phyloP scores from a whole-genome alignment of 768 basidiomycete genomes.

The Suillus paluster region DNA sequence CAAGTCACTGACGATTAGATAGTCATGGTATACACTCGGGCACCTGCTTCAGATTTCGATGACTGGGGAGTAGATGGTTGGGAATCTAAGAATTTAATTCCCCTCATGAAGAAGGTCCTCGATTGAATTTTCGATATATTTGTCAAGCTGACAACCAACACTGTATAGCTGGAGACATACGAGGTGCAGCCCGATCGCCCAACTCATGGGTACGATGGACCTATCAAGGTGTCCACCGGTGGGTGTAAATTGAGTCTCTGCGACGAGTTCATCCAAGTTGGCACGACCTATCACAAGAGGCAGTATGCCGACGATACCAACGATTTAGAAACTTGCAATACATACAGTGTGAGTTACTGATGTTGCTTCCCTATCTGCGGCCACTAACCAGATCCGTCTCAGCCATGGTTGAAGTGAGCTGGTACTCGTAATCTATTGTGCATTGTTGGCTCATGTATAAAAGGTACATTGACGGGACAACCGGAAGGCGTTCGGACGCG shows the following conservation, averaged over 20 bases:
- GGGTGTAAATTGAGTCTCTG: slow-evolving; percentile 44
- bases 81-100: slow-evolving; percentile 30
- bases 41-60: slow-evolving; percentile 59
- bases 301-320: slow-evolving; percentile 49
- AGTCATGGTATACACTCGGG: slow-evolving; percentile 60
- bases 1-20: background rate
- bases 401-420: slow-evolving; percentile 61
- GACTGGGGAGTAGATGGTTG: slow-evolving; percentile 33
- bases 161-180: slow-evolving; percentile 26
- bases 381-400: background rate
- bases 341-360: slow-evolving; percentile 49
- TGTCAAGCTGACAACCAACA: background rate
- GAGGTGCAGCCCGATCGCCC: slow-evolving; percentile 18
- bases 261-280: slow-evolving; percentile 51
- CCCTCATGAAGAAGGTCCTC: slow-evolving; percentile 28
- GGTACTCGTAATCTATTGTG: too few relatives aligned
- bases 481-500: slow-evolving; percentile 60
- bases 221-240: slow-evolving; percentile 27
- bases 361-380: background rate
- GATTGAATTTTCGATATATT: background rate
- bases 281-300: slow-evolving; percentile 51
- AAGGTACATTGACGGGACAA: slow-evolving; percentile 58
- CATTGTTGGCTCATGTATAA: background rate
- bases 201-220: slow-evolving; percentile 28
- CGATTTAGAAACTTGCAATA: slow-evolving; percentile 44